Conservation (phyloP, 208 protist genomes). For the Crithidia fasciculata region DNA sequence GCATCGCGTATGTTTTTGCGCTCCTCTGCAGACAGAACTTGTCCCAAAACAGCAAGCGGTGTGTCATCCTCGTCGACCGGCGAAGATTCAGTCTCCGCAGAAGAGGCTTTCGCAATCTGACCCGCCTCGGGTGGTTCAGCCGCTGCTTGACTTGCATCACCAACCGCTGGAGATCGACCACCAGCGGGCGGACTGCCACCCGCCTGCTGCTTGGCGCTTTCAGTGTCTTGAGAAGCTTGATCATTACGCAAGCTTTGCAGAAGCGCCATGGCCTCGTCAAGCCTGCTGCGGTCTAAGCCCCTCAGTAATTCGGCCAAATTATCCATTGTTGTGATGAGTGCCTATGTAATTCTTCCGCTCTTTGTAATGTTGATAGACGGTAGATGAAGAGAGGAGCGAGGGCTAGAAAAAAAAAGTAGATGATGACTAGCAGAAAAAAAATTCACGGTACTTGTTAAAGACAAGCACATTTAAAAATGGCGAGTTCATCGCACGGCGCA, state of each 20-base stretch:
- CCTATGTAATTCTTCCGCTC: too few relatives aligned
- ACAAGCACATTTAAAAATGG: too few relatives aligned
- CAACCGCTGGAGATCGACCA: background rate
- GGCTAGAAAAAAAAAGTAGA: too few relatives aligned
- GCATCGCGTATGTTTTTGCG: slow-evolving; percentile 12
- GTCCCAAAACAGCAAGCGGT: slow-evolving; percentile 18
- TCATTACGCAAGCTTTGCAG: slow-evolving; percentile 28
- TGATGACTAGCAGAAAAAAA: background rate
- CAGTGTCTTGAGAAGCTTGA: background rate
- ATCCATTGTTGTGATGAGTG: slow-evolving; percentile 25
- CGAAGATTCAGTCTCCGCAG: background rate
- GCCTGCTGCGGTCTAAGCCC: slow-evolving; percentile 34
- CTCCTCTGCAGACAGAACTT: slow-evolving; percentile 21
- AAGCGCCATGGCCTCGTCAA: slow-evolving; percentile 37
- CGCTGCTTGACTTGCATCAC: background rate
- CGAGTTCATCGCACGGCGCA: background rate
- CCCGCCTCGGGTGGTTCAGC: background rate
- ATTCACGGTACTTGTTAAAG: background rate
- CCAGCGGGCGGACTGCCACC: background rate
- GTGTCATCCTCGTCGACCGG: slow-evolving; percentile 17
- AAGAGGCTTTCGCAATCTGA: background rate
- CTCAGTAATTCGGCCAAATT: slow-evolving; percentile 32
- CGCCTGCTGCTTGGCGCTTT: background rate
- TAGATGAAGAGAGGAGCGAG: too few relatives aligned
- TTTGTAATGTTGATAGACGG: too few relatives aligned